These are phyloP conservation scores for Aspergillus neotritici DNA, from an alignment of 2,329 filamentous ascomycete genomes.

Conservation along the genomic window DNA sequence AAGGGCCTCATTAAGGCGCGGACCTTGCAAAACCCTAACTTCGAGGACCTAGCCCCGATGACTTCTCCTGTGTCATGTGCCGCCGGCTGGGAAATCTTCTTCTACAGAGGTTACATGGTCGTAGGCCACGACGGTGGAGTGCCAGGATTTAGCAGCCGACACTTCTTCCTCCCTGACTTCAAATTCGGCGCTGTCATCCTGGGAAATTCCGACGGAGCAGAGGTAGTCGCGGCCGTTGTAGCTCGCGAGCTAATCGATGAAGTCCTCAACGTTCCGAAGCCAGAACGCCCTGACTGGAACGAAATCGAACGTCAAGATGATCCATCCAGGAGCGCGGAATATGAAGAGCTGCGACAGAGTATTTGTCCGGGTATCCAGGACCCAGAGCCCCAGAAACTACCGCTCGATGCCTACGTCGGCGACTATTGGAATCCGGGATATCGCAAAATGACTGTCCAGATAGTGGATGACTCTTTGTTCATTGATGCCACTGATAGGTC, in stretches of 20 bases:
- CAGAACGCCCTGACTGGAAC: constrained; percentile 15
- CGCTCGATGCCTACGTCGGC: constrained; percentile 19
- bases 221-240: constrained; percentile 11
- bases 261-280: constrained; percentile 13
- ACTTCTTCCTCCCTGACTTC: constrained; percentile 24
- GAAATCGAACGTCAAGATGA: neutral
- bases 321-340: constrained; percentile 5
- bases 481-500: constrained; percentile 31
- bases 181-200: constrained; percentile 27
- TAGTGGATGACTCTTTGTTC: constrained; percentile 23
- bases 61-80: constrained; percentile 22
- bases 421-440: constrained; percentile 24
- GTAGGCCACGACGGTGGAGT: constrained; percentile 26
- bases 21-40: constrained; percentile 16
- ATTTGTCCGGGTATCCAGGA: neutral
- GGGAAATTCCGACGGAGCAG: constrained; percentile 20
- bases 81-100: constrained; percentile 23
- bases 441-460: constrained; percentile 19
- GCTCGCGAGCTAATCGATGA: constrained; percentile 22
- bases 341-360: constrained; percentile 4
- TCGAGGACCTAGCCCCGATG: constrained; percentile 12
- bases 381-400: constrained; percentile 8
- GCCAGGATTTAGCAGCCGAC: constrained; percentile 21
- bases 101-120: constrained; percentile 25
- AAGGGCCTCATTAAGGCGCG: constrained; percentile 20